Conservation (phyloP, 257 asterid species). For the Handroanthus guayacan region DNA sequence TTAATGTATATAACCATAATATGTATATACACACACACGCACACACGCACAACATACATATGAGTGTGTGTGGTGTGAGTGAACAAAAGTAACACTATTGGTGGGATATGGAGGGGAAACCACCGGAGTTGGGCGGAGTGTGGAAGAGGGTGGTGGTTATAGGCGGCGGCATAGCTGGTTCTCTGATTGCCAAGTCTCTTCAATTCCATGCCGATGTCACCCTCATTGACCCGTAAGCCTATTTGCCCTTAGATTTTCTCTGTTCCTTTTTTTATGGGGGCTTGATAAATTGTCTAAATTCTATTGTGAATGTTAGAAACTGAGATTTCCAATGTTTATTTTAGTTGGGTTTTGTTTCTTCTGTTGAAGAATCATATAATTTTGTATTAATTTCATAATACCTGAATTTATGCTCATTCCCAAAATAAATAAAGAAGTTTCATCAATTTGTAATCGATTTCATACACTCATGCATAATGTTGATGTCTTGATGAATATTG, state of each 20-base stretch:
- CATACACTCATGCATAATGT: not conserved
- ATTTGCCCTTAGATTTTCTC: not conserved
- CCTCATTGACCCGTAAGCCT: slow-evolving; percentile 77
- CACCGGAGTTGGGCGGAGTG: slow-evolving; percentile 60
- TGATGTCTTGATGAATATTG: no score
- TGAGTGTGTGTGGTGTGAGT: no score
- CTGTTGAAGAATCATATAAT: not conserved
- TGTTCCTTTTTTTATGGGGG: not conserved
- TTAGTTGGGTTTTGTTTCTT: not conserved
- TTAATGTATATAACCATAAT: not conserved
- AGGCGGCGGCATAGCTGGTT: slow-evolving; percentile 92
- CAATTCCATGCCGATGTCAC: slow-evolving; percentile 83
- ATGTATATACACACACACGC: not conserved
- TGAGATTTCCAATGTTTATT: not conserved
- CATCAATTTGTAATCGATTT: not conserved
- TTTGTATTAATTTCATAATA: not conserved
- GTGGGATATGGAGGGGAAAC: slow-evolving; percentile 48
- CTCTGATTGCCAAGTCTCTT: slow-evolving; percentile 79
- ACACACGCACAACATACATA: no score
- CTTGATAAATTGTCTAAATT: not conserved
- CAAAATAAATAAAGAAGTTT: not conserved
- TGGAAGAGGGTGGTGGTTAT: slow-evolving; percentile 89
- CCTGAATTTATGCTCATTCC: not conserved
- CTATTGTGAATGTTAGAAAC: not conserved
- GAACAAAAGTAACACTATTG: not conserved